Evolutionary conservation across 2,329 filamentous ascomycete genomes (phyloP), one percentile per base, ranked within the genome.

Genomic region (Achaetomium macrosporum): DNA sequence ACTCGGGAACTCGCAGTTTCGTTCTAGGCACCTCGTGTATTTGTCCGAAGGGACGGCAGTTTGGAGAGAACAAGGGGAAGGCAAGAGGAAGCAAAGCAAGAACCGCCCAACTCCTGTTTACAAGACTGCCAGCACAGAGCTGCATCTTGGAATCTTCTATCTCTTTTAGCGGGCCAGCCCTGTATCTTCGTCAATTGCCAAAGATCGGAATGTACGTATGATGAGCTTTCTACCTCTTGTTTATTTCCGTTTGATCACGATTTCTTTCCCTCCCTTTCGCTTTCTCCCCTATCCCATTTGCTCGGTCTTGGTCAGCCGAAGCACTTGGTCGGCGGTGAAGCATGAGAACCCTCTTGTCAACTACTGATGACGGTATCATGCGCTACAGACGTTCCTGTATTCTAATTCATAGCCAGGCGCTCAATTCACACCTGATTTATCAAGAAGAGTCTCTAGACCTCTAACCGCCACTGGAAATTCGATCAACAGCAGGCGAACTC

Each of bases 101-200:
- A 43, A 52, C 70, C 72, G 72, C 69, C 53, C 43, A 35, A 45
- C 50, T 54, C 57, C 59, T 61, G 57, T 57, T 55, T 3, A 51
- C 52, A 56, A 72, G 75, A 74, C 69, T 69, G 73, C 69, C 77
- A 81, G 80, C 77, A 83, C 71, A 82, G 79, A 83, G 80, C 80
- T 82, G 81, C 78, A 71, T 83, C 78, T 81, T 76, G 45, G 37
- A 50, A 48, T 54, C 50, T 51, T 57, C 25, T 25, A 25, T 54
- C 51, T 57, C 70, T 68, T 63, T 65, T 70, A 71, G 72, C 58
- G 59, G 50, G 56, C 55, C 47, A 35, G 25, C 44, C 40, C 40
- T 46, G 31, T 41, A 16, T 51, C 40, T 15, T 47, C 20, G 19
- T 56, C 36, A 47, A 47, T 29, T 36, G 39, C 19, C 17, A 35